Base-by-base conservation (phyloP, 2,329 filamentous ascomycete genomes). In the Ophiostoma ips region DNA sequence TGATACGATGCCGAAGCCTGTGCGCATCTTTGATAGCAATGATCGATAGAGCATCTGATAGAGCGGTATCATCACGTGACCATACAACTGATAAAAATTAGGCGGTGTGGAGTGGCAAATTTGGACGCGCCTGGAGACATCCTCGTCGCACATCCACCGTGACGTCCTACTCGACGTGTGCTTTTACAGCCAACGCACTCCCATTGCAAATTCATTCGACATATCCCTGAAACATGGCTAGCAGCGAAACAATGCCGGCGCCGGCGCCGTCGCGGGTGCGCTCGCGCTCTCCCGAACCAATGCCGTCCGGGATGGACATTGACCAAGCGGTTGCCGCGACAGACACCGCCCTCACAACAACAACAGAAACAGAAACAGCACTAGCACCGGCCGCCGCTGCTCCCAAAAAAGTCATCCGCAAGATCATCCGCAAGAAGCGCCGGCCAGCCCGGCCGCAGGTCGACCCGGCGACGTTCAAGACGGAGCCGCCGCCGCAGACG, bases 361-460 rank as follows among this genome's bases (percentile, higher is more conserved):
- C 38, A 18, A 19, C 35, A 30, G 3, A 31, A 4, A 19, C 46
- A 12, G 9, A 5, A 2, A 13, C 47, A 49, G 18, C 28, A 45
- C 15, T 38, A 28, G 24, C 43, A 18, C 6, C 28, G 8, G 24
- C 6, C 11, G 8, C 5, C 33, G 21, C 8, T 19, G 13, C 13
- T 2, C 12, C 47, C 2, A 41, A 41, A 21, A 46, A 50, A 12
- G 34, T 50, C 11, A 28, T 47, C 13, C 95, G 94, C 67, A 94
- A 90, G 71, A 87, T 96, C 58, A 84, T 95, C 58, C 81, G 89
- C 55, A 88, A 86, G 63, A 95, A 95, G 72, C 83, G 84, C 61
- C 77, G 88, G 36, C 92, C 92, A 31, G 92, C 92, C 44, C 81
- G 90, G 52, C 84, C 85, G 0, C 92, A 98, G 68, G 83, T 95